A percentile compares a stretch with the other conserved stretches of the same genome.
phyloP scores from a whole-genome alignment of 768 basidiomycete species.

The Lactifluus echinatus region DNA sequence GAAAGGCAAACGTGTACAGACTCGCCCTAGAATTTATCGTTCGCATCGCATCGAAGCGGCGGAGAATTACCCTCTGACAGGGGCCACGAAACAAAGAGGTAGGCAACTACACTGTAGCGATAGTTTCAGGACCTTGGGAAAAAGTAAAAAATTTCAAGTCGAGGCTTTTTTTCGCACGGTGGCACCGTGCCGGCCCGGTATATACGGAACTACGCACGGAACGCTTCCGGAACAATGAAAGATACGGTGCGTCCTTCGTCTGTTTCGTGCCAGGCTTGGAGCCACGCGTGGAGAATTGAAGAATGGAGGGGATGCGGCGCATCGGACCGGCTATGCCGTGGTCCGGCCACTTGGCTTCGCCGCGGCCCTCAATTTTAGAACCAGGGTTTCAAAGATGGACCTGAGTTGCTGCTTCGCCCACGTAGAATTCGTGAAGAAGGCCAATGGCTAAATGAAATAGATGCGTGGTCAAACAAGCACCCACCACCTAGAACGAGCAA shows the following conservation, averaged over 20 bases:
- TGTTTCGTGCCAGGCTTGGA: not conserved
- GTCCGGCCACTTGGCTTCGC: not conserved
- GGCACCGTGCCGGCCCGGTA: not conserved
- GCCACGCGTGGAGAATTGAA: no score
- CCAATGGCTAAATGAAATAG: not conserved
- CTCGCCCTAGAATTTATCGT: not conserved
- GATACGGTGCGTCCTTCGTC: not conserved
- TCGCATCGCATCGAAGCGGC: not conserved
- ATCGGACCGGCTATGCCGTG: constrained; percentile 1
- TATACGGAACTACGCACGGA: no score
- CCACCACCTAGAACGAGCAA: not conserved
- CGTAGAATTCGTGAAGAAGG: not conserved
- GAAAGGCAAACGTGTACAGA: no score
- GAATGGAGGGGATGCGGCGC: no score
- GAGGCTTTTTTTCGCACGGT: not conserved
- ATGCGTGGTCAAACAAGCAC: not conserved
- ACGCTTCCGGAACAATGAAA: not conserved
- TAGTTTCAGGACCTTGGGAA: not conserved
- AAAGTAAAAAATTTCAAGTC: not conserved
- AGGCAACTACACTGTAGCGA: not conserved
- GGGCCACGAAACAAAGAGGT: not conserved
- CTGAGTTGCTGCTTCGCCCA: not conserved
- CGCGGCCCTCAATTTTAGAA: not conserved
- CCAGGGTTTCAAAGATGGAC: not conserved
- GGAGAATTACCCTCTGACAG: no score